Percentiles rank a stretch among this genome's conserved stretches.
Evolutionary conservation across 2,329 filamentous ascomycete species (phyloP).

Genomic region (Botrytis cinerea): DNA sequence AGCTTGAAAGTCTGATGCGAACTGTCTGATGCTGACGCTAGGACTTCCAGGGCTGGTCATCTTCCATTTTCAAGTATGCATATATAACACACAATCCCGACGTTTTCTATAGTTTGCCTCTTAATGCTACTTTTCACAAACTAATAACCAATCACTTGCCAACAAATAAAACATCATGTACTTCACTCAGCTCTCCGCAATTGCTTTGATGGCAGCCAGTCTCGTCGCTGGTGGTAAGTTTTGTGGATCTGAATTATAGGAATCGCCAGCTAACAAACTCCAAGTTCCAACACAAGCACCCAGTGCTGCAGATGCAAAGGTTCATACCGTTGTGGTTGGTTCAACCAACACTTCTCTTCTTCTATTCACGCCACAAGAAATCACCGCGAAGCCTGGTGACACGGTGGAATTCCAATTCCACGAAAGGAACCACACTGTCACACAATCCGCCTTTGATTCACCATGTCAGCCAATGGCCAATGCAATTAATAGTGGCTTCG

Average conservation of each 20-base stretch:
- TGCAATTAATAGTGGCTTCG: constrained; percentile 57
- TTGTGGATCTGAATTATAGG: neutral
- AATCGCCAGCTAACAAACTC: neutral
- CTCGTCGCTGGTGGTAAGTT: neutral
- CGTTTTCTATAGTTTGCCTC: neutral
- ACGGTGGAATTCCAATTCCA: constrained; percentile 69
- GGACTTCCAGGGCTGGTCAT: neutral
- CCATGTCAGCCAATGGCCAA: constrained; percentile 65
- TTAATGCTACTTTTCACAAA: neutral
- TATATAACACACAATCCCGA: neutral
- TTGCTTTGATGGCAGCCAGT: constrained; percentile 6
- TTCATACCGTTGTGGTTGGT: constrained; percentile 68
- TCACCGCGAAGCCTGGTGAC: constrained; percentile 62
- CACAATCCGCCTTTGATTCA: constrained; percentile 71
- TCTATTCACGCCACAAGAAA: constrained; percentile 65
- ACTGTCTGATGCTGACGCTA: neutral
- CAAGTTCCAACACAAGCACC: neutral
- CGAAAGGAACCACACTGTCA: constrained; percentile 74
- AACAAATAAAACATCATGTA: neutral
- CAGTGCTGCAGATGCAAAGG: neutral
- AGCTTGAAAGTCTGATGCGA: neutral
- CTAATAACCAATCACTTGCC: neutral
- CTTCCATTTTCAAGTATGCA: neutral
- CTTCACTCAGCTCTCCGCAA: neutral
- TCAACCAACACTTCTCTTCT: constrained; percentile 46